Evolutionary conservation across 371 early-diverging fungal species (phyloP).

Genomic region (Rhizopus microsporus): DNA sequence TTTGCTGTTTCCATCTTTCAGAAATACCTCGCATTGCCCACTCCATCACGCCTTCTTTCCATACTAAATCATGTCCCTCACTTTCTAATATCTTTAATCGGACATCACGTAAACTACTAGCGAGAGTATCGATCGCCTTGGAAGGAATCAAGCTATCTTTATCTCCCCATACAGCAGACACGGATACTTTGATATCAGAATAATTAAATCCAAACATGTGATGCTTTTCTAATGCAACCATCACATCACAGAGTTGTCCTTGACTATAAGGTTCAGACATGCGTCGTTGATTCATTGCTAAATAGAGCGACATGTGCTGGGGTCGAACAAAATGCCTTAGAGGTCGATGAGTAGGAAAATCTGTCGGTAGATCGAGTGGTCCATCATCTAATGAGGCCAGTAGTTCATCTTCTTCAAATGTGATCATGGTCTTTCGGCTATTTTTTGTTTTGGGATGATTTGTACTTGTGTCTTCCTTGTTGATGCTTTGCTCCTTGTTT

Average conservation of each 20-base stretch:
- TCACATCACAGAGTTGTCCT: conserved; percentile 47
- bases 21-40: conserved; percentile 51
- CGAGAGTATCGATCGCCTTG: conserved; percentile 41
- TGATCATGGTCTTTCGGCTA: conserved; percentile 17
- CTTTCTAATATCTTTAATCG: conserved; percentile 50
- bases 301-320: conserved; percentile 47
- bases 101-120: conserved; percentile 41
- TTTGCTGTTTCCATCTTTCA: conserved; percentile 15
- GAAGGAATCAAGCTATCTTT: conserved; percentile 47
- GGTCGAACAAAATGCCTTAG: conserved; percentile 51
- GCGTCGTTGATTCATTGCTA: conserved; percentile 48
- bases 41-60: conserved; percentile 60
- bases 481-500: background rate
- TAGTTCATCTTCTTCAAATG: conserved; percentile 38
- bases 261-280: conserved; percentile 44
- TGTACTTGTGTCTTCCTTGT: background rate
- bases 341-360: conserved; percentile 52
- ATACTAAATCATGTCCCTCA: conserved; percentile 53
- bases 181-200: conserved; percentile 36
- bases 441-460: background rate
- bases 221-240: conserved; percentile 54
- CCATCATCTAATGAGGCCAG: conserved; percentile 40
- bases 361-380: conserved; percentile 37
- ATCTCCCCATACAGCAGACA: conserved; percentile 58
- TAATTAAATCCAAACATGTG: conserved; percentile 52